Evolutionary conservation across 495 filamentous ascomycete species (phyloP).

Genomic region (Aspergillus baeticus): DNA sequence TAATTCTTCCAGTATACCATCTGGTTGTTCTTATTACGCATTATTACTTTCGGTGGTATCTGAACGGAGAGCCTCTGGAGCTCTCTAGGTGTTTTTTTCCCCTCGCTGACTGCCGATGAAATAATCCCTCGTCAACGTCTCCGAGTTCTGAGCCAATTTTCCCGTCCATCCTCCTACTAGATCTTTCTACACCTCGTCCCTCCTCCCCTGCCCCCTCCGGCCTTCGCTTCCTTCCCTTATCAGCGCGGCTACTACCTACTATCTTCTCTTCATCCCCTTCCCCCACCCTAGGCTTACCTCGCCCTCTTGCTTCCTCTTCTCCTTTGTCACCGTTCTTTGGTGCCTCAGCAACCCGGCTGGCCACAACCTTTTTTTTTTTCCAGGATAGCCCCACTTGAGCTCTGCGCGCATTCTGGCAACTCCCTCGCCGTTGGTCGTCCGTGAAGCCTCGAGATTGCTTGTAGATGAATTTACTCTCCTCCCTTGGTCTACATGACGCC

Average conservation of each 20-base stretch:
- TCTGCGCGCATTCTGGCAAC: constrained; percentile 19
- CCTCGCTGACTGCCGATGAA: neutral
- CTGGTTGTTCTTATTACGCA: neutral
- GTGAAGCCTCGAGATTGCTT: constrained; percentile 19
- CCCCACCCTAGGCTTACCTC: constrained; percentile 4
- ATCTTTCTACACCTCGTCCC: constrained; percentile 4
- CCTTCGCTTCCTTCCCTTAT: constrained; percentile 4
- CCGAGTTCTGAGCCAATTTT: constrained; percentile 9
- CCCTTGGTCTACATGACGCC: constrained; percentile 57
- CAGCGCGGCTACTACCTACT: neutral
- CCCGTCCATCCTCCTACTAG: neutral
- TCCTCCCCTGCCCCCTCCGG: neutral
- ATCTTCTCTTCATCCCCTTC: constrained; percentile 8
- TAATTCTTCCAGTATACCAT: constrained; percentile 3
- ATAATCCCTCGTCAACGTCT: constrained; percentile 1
- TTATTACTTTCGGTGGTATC: constrained; percentile 1
- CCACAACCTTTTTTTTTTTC: constrained; percentile 20
- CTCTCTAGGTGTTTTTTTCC: neutral
- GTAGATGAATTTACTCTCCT: constrained; percentile 45
- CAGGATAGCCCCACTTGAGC: constrained; percentile 31
- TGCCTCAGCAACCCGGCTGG: constrained; percentile 17
- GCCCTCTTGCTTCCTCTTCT: constrained; percentile 12
- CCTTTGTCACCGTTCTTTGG: constrained; percentile 9
- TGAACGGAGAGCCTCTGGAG: neutral
- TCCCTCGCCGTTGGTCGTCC: constrained; percentile 13